phyloP scores from a whole-genome alignment of 148 eudicot genomes.

The Selenicereus undatus region DNA sequence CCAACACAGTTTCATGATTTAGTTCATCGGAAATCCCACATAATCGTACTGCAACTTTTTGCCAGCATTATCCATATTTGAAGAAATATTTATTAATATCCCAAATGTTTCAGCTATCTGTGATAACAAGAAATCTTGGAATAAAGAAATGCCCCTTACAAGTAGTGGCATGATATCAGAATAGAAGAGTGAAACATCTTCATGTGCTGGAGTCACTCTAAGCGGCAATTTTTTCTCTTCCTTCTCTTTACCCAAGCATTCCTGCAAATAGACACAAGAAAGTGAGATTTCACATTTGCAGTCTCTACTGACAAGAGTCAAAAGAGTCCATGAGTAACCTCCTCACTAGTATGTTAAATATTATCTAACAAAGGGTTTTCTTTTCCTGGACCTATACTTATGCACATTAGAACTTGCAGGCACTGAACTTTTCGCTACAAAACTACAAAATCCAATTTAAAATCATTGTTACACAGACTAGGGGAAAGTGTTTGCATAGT shows the following conservation, averaged over 20 bases:
- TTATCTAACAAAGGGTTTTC: background rate
- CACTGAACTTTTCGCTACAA: background rate
- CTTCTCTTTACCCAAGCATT: conserved; percentile 64
- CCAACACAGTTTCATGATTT: conserved; percentile 15
- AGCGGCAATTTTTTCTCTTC: conserved; percentile 52
- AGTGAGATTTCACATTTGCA: background rate
- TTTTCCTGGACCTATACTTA: background rate
- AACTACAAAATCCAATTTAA: background rate
- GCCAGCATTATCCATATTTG: background rate
- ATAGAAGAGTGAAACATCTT: conserved; percentile 81
- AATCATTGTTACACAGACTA: too few species aligned
- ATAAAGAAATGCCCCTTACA: conserved; percentile 33
- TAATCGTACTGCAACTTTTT: background rate
- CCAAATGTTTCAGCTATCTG: background rate
- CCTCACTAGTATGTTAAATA: background rate
- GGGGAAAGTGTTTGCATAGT: too few species aligned
- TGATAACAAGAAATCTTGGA: background rate
- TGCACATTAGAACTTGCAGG: background rate
- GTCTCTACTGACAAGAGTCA: background rate
- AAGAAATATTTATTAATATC: background rate
- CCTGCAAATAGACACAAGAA: conserved; percentile 37
- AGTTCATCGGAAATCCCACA: background rate
- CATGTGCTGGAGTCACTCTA: conserved; percentile 39
- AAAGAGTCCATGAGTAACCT: background rate
- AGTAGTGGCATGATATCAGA: conserved; percentile 93